phyloP scores from a whole-genome alignment of 2,329 filamentous ascomycete genomes.

The Atkinsonella hypoxylon region DNA sequence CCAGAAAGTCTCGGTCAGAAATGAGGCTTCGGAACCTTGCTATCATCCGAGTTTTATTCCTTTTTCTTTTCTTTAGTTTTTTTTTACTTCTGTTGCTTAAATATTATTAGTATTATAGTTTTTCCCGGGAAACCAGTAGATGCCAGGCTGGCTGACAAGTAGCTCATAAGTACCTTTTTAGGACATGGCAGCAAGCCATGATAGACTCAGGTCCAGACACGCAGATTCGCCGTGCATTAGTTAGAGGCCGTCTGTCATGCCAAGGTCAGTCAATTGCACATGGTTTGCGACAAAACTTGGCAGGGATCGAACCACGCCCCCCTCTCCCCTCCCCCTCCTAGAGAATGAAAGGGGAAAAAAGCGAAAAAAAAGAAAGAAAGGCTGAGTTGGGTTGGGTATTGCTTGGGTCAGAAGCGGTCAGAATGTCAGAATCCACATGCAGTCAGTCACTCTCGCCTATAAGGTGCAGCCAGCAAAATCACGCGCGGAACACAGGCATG shows the following conservation, averaged over 20 bases:
- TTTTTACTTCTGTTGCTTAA: too few relatives aligned
- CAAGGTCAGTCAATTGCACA: not conserved
- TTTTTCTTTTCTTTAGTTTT: too few relatives aligned
- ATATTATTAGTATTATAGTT: too few relatives aligned
- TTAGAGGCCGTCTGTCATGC: not conserved
- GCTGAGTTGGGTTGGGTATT: not conserved
- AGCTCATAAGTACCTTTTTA: not conserved
- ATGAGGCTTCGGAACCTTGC: not conserved
- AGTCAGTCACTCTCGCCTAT: not conserved
- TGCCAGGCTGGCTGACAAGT: not conserved
- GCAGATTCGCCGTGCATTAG: too few relatives aligned
- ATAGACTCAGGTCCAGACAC: too few relatives aligned
- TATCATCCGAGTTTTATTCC: too few relatives aligned
- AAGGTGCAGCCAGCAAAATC: conserved; percentile 2
- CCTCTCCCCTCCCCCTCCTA: too few relatives aligned
- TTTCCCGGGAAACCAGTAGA: not conserved
- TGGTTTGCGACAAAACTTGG: not conserved
- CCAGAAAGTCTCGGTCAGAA: conserved; percentile 1
- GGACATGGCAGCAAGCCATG: not conserved
- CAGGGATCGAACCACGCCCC: too few relatives aligned
- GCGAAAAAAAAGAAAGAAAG: too few relatives aligned
- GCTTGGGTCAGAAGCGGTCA: too few relatives aligned
- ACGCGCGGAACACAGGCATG: not conserved
- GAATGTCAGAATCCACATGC: not conserved
- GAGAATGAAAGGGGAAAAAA: too few relatives aligned